Evolutionary conservation across 2,329 filamentous ascomycete genomes (phyloP).

Genomic region (Bipolaris gigantea): DNA sequence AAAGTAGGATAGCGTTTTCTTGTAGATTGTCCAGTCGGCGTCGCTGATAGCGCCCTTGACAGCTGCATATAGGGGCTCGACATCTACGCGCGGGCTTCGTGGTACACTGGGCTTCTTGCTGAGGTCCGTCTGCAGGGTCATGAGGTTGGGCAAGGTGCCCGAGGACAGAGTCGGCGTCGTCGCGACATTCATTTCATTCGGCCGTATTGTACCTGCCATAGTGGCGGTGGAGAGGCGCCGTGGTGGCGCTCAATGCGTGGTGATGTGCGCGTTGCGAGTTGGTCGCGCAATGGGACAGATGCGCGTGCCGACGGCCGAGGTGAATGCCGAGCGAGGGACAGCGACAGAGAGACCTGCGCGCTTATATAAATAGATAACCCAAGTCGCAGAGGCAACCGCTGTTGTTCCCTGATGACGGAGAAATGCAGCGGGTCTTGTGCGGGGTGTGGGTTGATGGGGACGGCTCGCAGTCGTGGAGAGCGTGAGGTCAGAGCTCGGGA

Average conservation of each 20-base stretch:
- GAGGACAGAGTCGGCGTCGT: slow-evolving; percentile 40
- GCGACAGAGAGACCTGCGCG: slow-evolving; percentile 9
- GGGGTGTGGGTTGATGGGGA: slow-evolving; percentile 29
- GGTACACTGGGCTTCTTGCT: slow-evolving; percentile 53
- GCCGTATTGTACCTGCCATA: slow-evolving; percentile 46
- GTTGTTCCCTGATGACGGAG: slow-evolving; percentile 14
- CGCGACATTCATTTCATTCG: slow-evolving; percentile 42
- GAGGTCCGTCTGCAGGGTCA: slow-evolving; percentile 46
- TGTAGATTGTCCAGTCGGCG: slow-evolving; percentile 61
- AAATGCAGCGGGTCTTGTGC: slow-evolving; percentile 17
- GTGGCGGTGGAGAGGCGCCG: slow-evolving; percentile 14
- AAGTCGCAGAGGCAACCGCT: slow-evolving; percentile 19
- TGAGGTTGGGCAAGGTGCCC: slow-evolving; percentile 38
- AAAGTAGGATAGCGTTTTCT: slow-evolving; percentile 60
- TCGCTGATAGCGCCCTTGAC: slow-evolving; percentile 63
- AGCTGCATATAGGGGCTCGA: slow-evolving; percentile 64
- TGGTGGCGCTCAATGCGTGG: slow-evolving; percentile 16
- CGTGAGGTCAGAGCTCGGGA: slow-evolving; percentile 33
- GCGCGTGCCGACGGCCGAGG: slow-evolving; percentile 14
- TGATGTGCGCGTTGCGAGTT: slow-evolving; percentile 10
- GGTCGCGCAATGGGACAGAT: slow-evolving; percentile 8
- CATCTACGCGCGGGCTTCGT: slow-evolving; percentile 61
- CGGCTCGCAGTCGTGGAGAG: slow-evolving; percentile 12
- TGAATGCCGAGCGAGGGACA: slow-evolving; percentile 2
- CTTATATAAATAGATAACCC: neutral